Base-by-base conservation (phyloP, 352 stramenopile species). In the Blastocystis sp. region DNA sequence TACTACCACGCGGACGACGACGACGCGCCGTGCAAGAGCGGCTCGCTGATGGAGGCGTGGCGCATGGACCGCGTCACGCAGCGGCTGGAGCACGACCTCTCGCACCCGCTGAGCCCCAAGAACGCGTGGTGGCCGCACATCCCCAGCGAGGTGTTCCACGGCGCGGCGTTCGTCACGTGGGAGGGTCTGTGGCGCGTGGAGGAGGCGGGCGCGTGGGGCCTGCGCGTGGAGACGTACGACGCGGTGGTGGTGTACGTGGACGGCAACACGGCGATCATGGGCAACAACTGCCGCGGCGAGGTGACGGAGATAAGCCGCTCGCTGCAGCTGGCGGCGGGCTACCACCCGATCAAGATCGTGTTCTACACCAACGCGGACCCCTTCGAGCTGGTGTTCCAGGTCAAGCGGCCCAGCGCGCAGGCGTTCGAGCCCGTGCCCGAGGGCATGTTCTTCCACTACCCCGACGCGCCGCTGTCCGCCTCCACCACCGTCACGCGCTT, bases 271-370 rank as follows among this genome's bases (percentile, higher is more conserved):
- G 21, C 28, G 1, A 40, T 62, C 9, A 45, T 43, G 9, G 11
- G 7, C 7, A 56, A 56, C 5, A 56, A 56, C 48, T 56, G 48
- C 48, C 5, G 48, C 5, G 48, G 5, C 5, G 14, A 56, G 48
- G 5, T 17, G 5, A 56, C 48, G 5, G 5, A 56, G 14, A 0
- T 56, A 0, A 14, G 48, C 48, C 48, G 48, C 48, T 7, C 5
- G 0, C 14, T 53, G 64, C 0, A 3, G 17, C 43, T n/a, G 40
- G 34, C 5, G 64, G 5, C 34, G 64, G 28, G 28, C 0, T 40
- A 41, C 41, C 64, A 74, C 41, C 19, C 64, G 10, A 74, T 74
- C 64, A 74, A n/a, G 14, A n/a, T 74, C 40, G 11, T 53, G 14
- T 41, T 23, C 23, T 74, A 53, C 64, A 74, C 64, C 41, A 74